Conservation (phyloP, 2,329 filamentous ascomycete species). For the Beauveria sp. region DNA sequence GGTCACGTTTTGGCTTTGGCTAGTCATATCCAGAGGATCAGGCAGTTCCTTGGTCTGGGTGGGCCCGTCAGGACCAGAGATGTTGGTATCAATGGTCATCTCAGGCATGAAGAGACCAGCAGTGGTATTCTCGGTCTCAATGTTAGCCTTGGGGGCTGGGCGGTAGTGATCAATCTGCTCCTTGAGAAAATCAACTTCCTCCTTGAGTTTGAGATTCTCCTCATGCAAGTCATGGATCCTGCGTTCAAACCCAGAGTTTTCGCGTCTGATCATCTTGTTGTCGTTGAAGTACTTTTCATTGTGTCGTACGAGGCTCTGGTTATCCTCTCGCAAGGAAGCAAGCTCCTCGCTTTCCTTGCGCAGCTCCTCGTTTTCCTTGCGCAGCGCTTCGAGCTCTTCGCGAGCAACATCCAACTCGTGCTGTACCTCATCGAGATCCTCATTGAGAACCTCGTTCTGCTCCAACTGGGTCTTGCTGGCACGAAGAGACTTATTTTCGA, state of each 20-base stretch:
- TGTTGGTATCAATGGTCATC: constrained; percentile 20
- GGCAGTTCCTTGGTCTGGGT: constrained; percentile 24
- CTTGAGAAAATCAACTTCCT: constrained; percentile 39
- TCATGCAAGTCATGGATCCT: constrained; percentile 37
- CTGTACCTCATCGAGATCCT: constrained; percentile 31
- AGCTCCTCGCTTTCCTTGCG: constrained; percentile 6
- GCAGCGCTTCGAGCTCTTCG: not conserved
- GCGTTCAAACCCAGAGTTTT: constrained; percentile 41
- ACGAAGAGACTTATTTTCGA: constrained; percentile 38
- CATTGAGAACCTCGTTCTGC: constrained; percentile 24
- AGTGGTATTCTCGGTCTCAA: constrained; percentile 28
- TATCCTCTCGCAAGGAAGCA: constrained; percentile 33
- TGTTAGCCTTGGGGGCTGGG: constrained; percentile 29
- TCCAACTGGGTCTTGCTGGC: constrained; percentile 32
- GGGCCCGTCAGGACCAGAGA: constrained; percentile 22
- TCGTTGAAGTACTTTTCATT: constrained; percentile 49
- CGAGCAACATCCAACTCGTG: constrained; percentile 34
- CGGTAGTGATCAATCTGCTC: constrained; percentile 36
- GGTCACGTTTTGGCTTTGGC: constrained; percentile 14
- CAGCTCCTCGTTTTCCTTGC: not conserved
- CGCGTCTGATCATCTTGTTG: constrained; percentile 39
- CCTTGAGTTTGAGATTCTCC: constrained; percentile 38
- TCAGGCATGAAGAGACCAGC: constrained; percentile 14
- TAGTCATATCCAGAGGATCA: constrained; percentile 13
- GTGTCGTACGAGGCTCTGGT: constrained; percentile 43